phyloP scores from a whole-genome alignment of 148 eudicot species.

The Spergularia marina region DNA sequence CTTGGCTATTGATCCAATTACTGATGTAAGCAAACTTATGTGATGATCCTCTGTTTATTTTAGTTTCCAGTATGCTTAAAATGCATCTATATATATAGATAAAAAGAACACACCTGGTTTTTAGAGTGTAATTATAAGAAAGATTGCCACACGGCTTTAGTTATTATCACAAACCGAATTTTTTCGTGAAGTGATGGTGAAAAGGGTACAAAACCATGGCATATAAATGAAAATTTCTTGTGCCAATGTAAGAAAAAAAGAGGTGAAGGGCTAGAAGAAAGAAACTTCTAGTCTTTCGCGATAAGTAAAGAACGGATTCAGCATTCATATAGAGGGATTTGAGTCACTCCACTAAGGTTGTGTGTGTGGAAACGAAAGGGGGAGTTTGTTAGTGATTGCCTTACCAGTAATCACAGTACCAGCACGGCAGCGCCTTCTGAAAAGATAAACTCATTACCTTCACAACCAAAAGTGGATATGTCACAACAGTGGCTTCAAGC shows the following conservation, averaged over 20 bases:
- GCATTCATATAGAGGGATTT: conserved; percentile 5
- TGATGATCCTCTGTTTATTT: neutral
- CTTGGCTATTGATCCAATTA: neutral
- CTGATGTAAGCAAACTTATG: neutral
- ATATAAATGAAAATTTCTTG: neutral
- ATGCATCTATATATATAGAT: conserved; percentile 20
- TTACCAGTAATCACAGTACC: neutral
- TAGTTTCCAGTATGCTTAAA: neutral
- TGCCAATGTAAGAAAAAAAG: neutral
- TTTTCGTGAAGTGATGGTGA: conserved; percentile 1
- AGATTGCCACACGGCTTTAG: neutral
- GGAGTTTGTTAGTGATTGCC: neutral
- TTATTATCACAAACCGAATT: conserved; percentile 15
- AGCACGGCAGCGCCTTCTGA: neutral
- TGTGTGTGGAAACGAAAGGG: neutral
- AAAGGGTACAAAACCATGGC: too few relatives aligned
- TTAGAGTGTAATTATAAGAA: neutral
- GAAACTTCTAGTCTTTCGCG: neutral
- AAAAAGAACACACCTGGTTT: neutral
- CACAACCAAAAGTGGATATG: conserved; percentile 92
- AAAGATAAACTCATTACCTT: conserved; percentile 51
- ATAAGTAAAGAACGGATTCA: neutral
- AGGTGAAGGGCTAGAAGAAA: too few relatives aligned
- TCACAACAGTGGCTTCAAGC: conserved; percentile 95
- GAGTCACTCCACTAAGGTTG: conserved; percentile 25